These are phyloP conservation scores for Verticillium isaacii DNA, from an alignment of 2,329 filamentous ascomycete genomes.

Conservation along the genomic window DNA sequence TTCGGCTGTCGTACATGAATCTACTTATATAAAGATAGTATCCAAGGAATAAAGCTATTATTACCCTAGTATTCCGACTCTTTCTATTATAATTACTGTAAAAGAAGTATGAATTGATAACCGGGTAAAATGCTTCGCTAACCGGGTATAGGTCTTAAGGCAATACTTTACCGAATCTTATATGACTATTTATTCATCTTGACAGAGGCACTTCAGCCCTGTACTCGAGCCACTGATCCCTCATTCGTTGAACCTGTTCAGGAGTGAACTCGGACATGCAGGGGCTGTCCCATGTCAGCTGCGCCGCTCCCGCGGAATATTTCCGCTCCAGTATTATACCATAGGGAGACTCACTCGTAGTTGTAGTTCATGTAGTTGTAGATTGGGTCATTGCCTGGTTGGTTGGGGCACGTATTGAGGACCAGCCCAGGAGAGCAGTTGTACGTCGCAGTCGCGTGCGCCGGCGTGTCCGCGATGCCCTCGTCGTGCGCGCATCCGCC, in stretches of 20 bases:
- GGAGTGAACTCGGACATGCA: conserved; percentile 8
- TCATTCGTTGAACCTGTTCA: conserved; percentile 7
- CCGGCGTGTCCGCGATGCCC: conserved; percentile 17
- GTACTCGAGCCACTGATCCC: background rate
- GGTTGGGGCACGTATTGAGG: conserved; percentile 3
- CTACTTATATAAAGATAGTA: background rate
- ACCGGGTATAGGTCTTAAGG: too few species aligned
- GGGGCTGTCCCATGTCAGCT: background rate
- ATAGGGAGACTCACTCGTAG: background rate
- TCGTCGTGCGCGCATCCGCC: conserved; percentile 18
- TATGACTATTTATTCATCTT: too few species aligned
- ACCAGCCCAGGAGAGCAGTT: conserved; percentile 2
- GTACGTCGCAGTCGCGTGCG: conserved; percentile 11
- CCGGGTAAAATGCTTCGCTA: too few species aligned
- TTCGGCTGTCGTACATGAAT: background rate
- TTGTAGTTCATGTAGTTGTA: conserved; percentile 12
- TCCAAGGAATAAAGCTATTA: background rate
- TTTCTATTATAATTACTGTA: too few species aligned
- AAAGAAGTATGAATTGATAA: too few species aligned
- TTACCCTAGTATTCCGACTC: too few species aligned
- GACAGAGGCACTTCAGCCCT: background rate
- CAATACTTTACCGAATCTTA: too few species aligned
- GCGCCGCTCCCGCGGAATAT: too few species aligned
- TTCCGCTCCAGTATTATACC: background rate
- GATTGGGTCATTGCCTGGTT: conserved; percentile 8